Base-by-base conservation (phyloP, 176 grass and related monocot genomes). In the Raddia distichophylla region DNA sequence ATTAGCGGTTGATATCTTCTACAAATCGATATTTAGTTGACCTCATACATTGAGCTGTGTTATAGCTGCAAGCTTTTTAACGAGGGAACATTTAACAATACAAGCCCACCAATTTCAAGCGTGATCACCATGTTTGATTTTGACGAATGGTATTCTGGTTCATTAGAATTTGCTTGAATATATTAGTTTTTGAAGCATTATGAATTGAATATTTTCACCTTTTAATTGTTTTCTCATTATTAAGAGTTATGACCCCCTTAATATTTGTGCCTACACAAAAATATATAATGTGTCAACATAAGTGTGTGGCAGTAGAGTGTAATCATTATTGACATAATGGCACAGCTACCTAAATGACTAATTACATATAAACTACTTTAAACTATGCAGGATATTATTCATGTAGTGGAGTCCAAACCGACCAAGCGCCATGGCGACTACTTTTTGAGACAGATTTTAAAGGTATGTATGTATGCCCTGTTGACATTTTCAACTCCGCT, bases 381-480 rank as follows among this genome's bases (percentile, higher is more conserved):
- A 63, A 63, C 54, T 52, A 37, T 67, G n/a, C 83, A 95, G 96
- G 96, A 98, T 89, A 46, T 83, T 66, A 82, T 98, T 83, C 84
- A 93, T 88, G 89, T 95, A 63, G 90, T 93, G 69, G 96, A 98
- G 73, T 89, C 96, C 37, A 95, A 95, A 73, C 64, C 84, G 32
- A 82, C 73, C 12, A 98, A 98, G 76, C 82, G 67, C 10, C 88
- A 95, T 20, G 92, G 93, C 75, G 96, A 98, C 62, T 98, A 93
- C 75, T 95, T 98, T 87, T 87, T 98, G 84, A 91, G 93, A 62
- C 96, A 98, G 70, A 90, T 98, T 89, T 93, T 98, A 37, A 98
- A 98, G 93, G 93, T 98, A 89, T 45, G 5, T 67, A 42, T 12
- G 42, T 15, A 27, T 27, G 27, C 6, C 4, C 10, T 70, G 66